These are phyloP conservation scores for Coemansia sp. DNA, from an alignment of 371 early-diverging fungal genomes.

Conservation along the genomic window DNA sequence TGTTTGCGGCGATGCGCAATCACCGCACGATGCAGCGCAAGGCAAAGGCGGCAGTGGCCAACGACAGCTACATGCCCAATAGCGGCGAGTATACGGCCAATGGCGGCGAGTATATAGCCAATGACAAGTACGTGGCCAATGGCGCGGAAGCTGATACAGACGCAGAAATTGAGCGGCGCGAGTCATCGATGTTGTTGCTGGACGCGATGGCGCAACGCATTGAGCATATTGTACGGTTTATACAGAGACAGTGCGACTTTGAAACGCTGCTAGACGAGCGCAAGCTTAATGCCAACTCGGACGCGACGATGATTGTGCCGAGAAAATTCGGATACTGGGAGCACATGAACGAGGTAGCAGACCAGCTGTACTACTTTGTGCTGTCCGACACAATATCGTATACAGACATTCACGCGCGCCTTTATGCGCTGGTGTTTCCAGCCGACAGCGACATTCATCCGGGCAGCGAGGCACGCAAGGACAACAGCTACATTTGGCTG, in stretches of 20 bases:
- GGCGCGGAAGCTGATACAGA: constrained; percentile 14
- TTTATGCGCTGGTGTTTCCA: constrained; percentile 62
- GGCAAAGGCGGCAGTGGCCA: constrained; percentile 45
- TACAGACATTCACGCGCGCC: constrained; percentile 64
- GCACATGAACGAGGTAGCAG: constrained; percentile 71
- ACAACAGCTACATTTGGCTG: constrained; percentile 74
- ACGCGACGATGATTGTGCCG: constrained; percentile 66
- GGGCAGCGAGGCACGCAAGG: constrained; percentile 57
- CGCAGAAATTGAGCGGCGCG: constrained; percentile 26
- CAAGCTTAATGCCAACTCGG: constrained; percentile 39
- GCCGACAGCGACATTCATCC: constrained; percentile 55
- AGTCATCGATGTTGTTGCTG: constrained; percentile 56
- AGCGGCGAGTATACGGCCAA: constrained; percentile 14
- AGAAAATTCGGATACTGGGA: constrained; percentile 71
- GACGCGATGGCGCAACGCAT: constrained; percentile 69
- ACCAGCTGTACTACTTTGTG: constrained; percentile 76
- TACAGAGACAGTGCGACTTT: constrained; percentile 62
- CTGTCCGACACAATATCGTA: constrained; percentile 65
- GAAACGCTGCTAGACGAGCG: constrained; percentile 45
- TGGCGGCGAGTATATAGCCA: not conserved
- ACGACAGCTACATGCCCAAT: constrained; percentile 53
- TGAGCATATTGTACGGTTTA: constrained; percentile 64
- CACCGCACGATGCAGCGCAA: constrained; percentile 50
- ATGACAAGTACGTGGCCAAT: not conserved
- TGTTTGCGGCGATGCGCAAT: constrained; percentile 51